Evolutionary conservation across 2,329 filamentous ascomycete genomes (phyloP).

Genomic region (Zymoseptoria ardabiliae): DNA sequence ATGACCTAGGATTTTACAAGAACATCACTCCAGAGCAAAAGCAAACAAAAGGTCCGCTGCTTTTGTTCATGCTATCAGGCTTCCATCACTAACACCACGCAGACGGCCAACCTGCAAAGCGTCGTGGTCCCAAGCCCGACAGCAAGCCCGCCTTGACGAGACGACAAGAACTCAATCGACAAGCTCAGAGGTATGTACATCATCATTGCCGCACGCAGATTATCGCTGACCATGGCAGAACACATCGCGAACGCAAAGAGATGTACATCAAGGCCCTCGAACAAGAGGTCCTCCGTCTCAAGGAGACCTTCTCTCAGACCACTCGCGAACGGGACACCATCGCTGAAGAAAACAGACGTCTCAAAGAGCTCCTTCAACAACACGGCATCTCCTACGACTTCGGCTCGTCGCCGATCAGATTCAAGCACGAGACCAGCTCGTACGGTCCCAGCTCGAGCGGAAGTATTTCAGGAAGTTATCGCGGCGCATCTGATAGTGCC

Average conservation of each 20-base stretch:
- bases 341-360: slow-evolving; percentile 68
- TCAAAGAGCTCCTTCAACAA: slow-evolving; percentile 55
- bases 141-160: slow-evolving; percentile 89
- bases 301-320: slow-evolving; percentile 71
- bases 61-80: not conserved
- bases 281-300: slow-evolving; percentile 79
- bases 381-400: slow-evolving; percentile 54
- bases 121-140: slow-evolving; percentile 90
- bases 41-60: slow-evolving; percentile 60
- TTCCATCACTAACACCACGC: slow-evolving; percentile 8
- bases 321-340: slow-evolving; percentile 69
- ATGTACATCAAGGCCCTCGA: slow-evolving; percentile 91
- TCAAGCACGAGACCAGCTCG: slow-evolving; percentile 31
- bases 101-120: slow-evolving; percentile 83
- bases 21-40: slow-evolving; percentile 61
- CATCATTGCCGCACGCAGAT: not conserved
- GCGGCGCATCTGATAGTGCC: slow-evolving; percentile 38
- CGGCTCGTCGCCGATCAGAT: slow-evolving; percentile 29
- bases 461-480: slow-evolving; percentile 59
- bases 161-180: slow-evolving; percentile 87
- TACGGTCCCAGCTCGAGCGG: slow-evolving; percentile 42
- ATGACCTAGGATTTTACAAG: slow-evolving; percentile 48
- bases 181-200: slow-evolving; percentile 73
- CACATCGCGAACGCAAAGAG: slow-evolving; percentile 93
- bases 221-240: slow-evolving; percentile 47